Conservation (phyloP, 2,329 filamentous ascomycete species). For the Aspergillus sp. region DNA sequence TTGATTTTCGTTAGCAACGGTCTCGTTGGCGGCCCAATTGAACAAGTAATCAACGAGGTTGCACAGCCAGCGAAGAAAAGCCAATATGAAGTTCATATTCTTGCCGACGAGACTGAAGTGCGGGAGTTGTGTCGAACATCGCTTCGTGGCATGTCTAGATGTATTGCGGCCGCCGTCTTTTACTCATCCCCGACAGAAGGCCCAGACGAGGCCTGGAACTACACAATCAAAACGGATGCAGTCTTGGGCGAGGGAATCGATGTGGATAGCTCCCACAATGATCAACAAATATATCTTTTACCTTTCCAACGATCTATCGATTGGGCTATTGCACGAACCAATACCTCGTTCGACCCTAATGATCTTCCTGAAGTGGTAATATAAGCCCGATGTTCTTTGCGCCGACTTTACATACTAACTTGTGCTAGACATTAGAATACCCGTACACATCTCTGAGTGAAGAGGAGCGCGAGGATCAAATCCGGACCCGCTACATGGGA, state of each 20-base stretch:
- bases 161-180: constrained; percentile 74
- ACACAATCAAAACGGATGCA: constrained; percentile 76
- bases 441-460: constrained; percentile 72
- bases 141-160: constrained; percentile 66
- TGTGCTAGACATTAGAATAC: constrained; percentile 57
- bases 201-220: constrained; percentile 71
- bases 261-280: constrained; percentile 65
- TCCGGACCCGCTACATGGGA: constrained; percentile 70
- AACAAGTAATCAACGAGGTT: constrained; percentile 66
- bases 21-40: constrained; percentile 66
- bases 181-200: constrained; percentile 73
- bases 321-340: constrained; percentile 62
- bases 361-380: constrained; percentile 41
- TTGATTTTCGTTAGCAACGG: constrained; percentile 80
- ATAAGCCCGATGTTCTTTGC: neutral
- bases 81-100: constrained; percentile 49
- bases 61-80: constrained; percentile 56
- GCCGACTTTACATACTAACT: neutral
- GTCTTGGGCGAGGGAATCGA: constrained; percentile 66
- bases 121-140: constrained; percentile 62
- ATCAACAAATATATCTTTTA: constrained; percentile 73
- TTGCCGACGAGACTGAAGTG: constrained; percentile 59
- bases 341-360: constrained; percentile 42
- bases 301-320: constrained; percentile 81
- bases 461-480: constrained; percentile 63